phyloP scores from a whole-genome alignment of 306 rosid species.

The Medicago ruthenica region DNA sequence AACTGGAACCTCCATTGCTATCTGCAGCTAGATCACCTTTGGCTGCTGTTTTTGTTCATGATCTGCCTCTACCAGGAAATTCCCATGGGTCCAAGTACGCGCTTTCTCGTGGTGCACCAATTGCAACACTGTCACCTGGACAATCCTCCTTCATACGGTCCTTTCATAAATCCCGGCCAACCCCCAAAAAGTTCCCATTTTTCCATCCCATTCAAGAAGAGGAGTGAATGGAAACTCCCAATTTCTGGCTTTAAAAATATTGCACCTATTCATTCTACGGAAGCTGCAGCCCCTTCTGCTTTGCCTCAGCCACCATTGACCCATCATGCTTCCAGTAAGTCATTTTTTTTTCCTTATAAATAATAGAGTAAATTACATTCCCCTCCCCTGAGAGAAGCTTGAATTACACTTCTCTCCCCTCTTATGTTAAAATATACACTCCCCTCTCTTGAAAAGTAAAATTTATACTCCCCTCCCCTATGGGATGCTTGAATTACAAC shows the following conservation, averaged over 20 bases:
- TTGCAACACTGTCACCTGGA: constrained; percentile 49
- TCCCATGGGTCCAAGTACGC: constrained; percentile 49
- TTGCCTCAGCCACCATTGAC: constrained; percentile 78
- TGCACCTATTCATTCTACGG: constrained; percentile 61
- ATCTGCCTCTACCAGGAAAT: constrained; percentile 55
- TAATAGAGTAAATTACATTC: too few species aligned
- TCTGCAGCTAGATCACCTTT: background rate
- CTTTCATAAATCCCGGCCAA: constrained; percentile 51
- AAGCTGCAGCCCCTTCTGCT: constrained; percentile 67
- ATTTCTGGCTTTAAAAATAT: constrained; percentile 56
- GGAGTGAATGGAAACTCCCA: constrained; percentile 61
- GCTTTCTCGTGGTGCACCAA: constrained; percentile 47
- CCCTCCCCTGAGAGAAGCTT: too few species aligned
- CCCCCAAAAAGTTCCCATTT: constrained; percentile 64
- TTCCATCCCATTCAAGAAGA: constrained; percentile 65
- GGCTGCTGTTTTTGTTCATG: constrained; percentile 47
- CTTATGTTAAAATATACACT: too few species aligned
- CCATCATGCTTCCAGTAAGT: constrained; percentile 74
- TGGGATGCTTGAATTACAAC: too few species aligned
- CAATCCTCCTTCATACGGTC: constrained; percentile 61
- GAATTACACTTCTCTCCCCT: too few species aligned
- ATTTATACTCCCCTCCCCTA: too few species aligned
- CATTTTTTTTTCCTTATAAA: constrained; percentile 5
- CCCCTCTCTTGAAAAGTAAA: too few species aligned
- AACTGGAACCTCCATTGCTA: constrained; percentile 34